These are phyloP conservation scores for Acidomyces sp. DNA, from an alignment of 495 filamentous ascomycete genomes.

Conservation along the genomic window DNA sequence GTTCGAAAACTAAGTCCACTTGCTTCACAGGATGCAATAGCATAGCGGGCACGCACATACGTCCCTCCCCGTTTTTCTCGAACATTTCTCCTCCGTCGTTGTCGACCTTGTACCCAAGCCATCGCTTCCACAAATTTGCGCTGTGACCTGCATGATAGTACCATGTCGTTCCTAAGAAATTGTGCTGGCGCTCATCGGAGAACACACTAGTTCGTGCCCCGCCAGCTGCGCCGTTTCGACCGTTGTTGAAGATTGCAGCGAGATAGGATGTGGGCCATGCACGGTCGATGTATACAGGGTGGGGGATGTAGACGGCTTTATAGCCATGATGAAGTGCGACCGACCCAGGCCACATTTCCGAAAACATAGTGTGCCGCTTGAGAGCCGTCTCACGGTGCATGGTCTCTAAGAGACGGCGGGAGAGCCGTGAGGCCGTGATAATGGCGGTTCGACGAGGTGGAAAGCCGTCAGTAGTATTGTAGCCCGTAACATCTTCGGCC, in stretches of 20 bases:
- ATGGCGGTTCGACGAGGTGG: constrained; percentile 72
- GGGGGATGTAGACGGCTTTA: constrained; percentile 89
- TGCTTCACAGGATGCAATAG: constrained; percentile 87
- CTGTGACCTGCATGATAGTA: constrained; percentile 86
- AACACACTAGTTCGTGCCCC: constrained; percentile 65
- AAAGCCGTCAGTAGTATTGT: constrained; percentile 47
- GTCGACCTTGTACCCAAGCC: constrained; percentile 75
- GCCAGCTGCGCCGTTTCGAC: constrained; percentile 63
- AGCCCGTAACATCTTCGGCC: constrained; percentile 78
- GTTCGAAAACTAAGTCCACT: constrained; percentile 62
- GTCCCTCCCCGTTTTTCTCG: constrained; percentile 47
- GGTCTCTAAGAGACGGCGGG: constrained; percentile 59
- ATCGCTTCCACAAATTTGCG: constrained; percentile 69
- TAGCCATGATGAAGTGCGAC: constrained; percentile 81
- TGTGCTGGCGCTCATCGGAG: constrained; percentile 69
- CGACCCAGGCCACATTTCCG: constrained; percentile 89
- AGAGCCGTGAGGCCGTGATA: constrained; percentile 72
- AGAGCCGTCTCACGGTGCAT: constrained; percentile 85
- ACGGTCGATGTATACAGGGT: constrained; percentile 83
- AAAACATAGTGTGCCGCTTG: constrained; percentile 77
- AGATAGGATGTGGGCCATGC: constrained; percentile 73
- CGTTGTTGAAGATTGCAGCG: constrained; percentile 71
- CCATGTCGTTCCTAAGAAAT: constrained; percentile 80
- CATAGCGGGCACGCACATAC: constrained; percentile 36
- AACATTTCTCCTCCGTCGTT: constrained; percentile 76